Base-by-base conservation (phyloP, 2,329 filamentous ascomycete species). In the Aspergillus sojae region DNA sequence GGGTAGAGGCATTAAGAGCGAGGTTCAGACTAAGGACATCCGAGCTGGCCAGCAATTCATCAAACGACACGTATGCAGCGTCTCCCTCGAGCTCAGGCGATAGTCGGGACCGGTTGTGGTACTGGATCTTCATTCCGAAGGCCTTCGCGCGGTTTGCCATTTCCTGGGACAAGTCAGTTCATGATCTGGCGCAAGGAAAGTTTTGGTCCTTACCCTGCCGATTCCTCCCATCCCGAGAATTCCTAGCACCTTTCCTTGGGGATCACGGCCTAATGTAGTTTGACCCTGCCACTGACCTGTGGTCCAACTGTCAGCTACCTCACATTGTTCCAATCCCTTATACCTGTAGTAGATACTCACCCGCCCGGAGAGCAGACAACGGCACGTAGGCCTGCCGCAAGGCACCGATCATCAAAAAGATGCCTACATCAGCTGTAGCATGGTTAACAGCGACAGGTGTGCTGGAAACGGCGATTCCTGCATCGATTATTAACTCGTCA, bases 201-300 rank as follows among this genome's bases (percentile, higher is more conserved):
- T 7, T 30, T 39, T 28, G 26, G 12, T 21, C 68, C 75, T 69
- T 75, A 82, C 80, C 64, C 78, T 72, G 61, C 81, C 81, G 53
- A 83, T 82, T 46, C 81, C 80, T 26, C 81, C 81, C 81, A 83
- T 83, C 2, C 81, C 81, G 23, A 83, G 70, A 57, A 83, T 82
- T 5, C 81, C 81, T 4, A 83, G 74, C 21, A 77, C 71, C 65
- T 82, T 83, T n/a, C 74, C 75, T 65, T 77, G 74, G 34, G 81
- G 81, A 65, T 83, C 81, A 65, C 77, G 77, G n/a, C 81, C 81
- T 7, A 82, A 68, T 16, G 69, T 71, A n/a, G 77, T 72, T 41
- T 78, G 71, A 16, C 81, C 80, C 52, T 74, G 75, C 79, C 79
- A 82, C 59, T 77, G 70, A 10, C 78, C 78, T 79, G 57, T 65